Conservation (phyloP, 164 flowering plant genomes). For the Piper longum region DNA sequence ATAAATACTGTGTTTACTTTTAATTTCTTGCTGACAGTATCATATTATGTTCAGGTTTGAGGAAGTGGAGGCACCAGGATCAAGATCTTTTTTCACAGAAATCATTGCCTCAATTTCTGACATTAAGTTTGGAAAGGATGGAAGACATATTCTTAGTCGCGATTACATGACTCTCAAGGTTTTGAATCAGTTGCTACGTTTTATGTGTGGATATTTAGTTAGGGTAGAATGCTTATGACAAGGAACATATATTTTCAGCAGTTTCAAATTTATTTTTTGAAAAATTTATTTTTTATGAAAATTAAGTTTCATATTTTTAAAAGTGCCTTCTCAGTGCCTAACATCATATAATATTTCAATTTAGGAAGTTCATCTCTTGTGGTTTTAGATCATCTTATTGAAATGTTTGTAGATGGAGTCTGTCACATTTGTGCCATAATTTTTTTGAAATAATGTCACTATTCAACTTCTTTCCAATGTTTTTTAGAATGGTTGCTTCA, state of each 20-base stretch:
- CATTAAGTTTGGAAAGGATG: conserved; percentile 79
- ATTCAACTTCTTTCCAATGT: background rate
- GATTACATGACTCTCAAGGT: conserved; percentile 98
- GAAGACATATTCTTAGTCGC: conserved; percentile 83
- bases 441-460: background rate
- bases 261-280: too few species aligned
- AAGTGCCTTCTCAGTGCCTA: too few species aligned
- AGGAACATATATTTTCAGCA: too few species aligned
- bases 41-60: conserved; percentile 47
- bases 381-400: too few species aligned
- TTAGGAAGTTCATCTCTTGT: too few species aligned
- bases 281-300: too few species aligned
- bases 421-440: background rate
- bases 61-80: conserved; percentile 81
- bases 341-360: too few species aligned
- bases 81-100: conserved; percentile 92
- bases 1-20: too few species aligned
- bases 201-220: background rate
- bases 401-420: background rate
- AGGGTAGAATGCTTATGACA: too few species aligned
- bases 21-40: background rate
- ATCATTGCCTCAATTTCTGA: conserved; percentile 94
- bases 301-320: too few species aligned
- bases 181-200: background rate
- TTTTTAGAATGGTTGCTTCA: background rate